Percentiles rank a stretch among this genome's conserved stretches.
Conservation (phyloP, 148 eudicot species). For the Tetragonia tetragonoides region DNA sequence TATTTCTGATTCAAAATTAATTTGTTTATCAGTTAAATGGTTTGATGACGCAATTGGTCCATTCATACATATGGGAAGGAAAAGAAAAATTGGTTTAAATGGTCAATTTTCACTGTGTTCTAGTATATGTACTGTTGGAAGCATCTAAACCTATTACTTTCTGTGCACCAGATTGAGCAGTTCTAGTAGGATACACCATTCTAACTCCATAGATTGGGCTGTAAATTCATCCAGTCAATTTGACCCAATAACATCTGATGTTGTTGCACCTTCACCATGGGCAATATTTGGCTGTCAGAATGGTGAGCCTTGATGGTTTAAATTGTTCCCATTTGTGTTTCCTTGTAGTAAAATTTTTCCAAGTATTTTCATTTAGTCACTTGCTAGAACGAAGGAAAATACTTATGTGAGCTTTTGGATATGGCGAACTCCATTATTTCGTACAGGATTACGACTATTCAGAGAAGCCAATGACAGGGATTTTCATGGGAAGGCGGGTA, state of each 20-base stretch:
- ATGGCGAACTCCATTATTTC: neutral
- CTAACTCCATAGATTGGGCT: conserved; percentile 49
- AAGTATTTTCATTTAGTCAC: neutral
- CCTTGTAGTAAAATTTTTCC: neutral
- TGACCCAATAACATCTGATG: conserved; percentile 54
- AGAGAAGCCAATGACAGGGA: conserved; percentile 68
- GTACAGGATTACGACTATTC: conserved; percentile 62
- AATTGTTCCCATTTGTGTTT: neutral
- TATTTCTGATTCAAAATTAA: neutral
- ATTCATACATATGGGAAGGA: neutral
- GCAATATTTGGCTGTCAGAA: conserved; percentile 71
- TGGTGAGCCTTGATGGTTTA: conserved; percentile 34
- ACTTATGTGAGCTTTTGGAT: conserved; percentile 1
- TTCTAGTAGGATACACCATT: conserved; percentile 38
- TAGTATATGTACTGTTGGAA: neutral
- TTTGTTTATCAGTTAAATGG: neutral
- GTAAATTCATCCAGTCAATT: conserved; percentile 35
- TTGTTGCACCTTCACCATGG: conserved; percentile 70
- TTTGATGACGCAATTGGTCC: neutral
- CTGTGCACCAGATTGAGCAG: conserved; percentile 40
- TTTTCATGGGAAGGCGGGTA: conserved; percentile 44
- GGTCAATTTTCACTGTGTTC: neutral
- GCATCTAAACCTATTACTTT: neutral
- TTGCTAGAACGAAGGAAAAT: neutral
- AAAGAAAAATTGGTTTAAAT: neutral